Evolutionary conservation across 148 eudicot genomes (phyloP), one percentile per base, ranked within the genome.

Genomic region (Limonium bicolor): DNA sequence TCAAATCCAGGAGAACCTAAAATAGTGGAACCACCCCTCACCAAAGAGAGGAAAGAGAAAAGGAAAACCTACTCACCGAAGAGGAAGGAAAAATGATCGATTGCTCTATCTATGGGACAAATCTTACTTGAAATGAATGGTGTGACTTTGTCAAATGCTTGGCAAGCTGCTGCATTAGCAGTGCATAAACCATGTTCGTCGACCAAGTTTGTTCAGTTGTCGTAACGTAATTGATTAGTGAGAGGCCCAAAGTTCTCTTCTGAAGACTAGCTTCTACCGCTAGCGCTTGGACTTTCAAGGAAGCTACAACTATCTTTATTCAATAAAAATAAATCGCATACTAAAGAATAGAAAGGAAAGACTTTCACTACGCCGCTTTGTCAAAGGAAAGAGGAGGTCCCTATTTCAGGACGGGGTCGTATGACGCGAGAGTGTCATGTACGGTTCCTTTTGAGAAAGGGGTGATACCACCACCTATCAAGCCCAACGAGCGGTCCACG

Each of bases 161-260:
- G 14, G 25, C 30, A 43, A 43, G 31, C 16, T 19, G 20, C 48
- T 43, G 15, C 48, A 43, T 43, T 43, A 25, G 48, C 16, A 13
- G 31, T 13, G 13, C 48, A 43, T 43, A 43, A 23, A 43, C 48
- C 48, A 43, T 43, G 48, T 43, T 43, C 48, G 3, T 43, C 48
- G 23, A 41, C 9, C 46, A 39, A 39, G 20, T 30, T 30, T n/a
- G n/a, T n/a, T n/a, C n/a, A n/a, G n/a, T n/a, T n/a, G n/a, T n/a
- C n/a, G n/a, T n/a, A n/a, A n/a, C n/a, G n/a, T 33, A 33, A 33
- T 33, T 33, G 36, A 16, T 33, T 33, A 33, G 12, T 33, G 36
- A 29, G 32, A 0, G 5, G 14, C 37, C 37, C 5, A 34, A 4
- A 10, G 37, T 34, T 34, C 37, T 34, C 5, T 34, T 34, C 0